These are phyloP conservation scores for Lyophyllum atratum DNA, from an alignment of 768 basidiomycete species.

Conservation along the genomic window DNA sequence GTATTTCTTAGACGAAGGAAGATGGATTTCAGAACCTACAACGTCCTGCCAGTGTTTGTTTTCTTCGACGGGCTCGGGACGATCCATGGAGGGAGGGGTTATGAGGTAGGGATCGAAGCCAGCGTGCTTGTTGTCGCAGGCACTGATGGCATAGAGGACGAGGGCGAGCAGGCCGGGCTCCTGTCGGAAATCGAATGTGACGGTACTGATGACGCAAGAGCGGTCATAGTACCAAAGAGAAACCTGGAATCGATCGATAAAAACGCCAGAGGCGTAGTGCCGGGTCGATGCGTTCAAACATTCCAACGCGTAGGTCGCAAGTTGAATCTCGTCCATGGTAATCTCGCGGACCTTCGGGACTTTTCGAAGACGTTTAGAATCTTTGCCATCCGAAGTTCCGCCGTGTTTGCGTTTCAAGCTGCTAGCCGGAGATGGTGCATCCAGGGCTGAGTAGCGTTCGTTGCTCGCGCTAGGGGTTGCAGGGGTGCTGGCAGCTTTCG, in stretches of 20 bases:
- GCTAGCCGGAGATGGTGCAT: not conserved
- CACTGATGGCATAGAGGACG: conserved; percentile 12
- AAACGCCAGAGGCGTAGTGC: conserved; percentile 21
- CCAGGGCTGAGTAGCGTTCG: not conserved
- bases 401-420: not conserved
- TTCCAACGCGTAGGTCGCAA: not conserved
- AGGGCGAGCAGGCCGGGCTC: conserved; percentile 20
- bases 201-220: conserved; percentile 15
- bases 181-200: conserved; percentile 21
- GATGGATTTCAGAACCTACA: not conserved
- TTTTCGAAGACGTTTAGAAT: not conserved
- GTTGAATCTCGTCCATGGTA: not conserved
- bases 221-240: conserved; percentile 30
- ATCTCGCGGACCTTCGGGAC: not conserved
- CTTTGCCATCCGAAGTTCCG: not conserved
- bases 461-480: not conserved
- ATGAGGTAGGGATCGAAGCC: conserved; percentile 11
- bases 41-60: conserved; percentile 8
- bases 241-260: conserved; percentile 19
- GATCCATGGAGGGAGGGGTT: not conserved
- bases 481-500: not conserved
- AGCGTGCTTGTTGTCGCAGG: conserved; percentile 13
- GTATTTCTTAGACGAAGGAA: not conserved
- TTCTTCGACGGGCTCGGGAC: not conserved
- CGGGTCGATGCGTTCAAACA: conserved; percentile 17